Base-by-base conservation (phyloP, 768 basidiomycete species). In the Boletus sensibilis region DNA sequence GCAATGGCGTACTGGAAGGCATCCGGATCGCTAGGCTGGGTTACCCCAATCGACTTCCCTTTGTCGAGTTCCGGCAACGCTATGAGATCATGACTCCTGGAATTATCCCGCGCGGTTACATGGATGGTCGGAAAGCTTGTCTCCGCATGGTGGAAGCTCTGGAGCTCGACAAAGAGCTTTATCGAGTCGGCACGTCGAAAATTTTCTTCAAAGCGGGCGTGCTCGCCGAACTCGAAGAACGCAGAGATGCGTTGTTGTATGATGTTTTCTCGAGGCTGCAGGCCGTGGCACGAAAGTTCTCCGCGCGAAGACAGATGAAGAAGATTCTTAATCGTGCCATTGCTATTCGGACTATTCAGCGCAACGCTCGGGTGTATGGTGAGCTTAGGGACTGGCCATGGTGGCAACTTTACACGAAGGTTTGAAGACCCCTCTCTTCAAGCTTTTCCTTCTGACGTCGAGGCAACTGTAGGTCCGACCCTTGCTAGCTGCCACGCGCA, bases 121-220 rank as follows among this genome's bases (percentile, higher is more conserved):
- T 99, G 90, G 97, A 99, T 62, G 95, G 96, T 11, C 86, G 95
- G 8, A 94, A 95, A 69, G 94, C 97, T 2, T 96, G 91, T 64
- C 77, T 90, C 35, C 83, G 90, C 7, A 98, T 99, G 85, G 88
- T 97, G 34, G 86, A 87, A 55, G 84, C 90, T 5, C 78, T 98
- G 41, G 91, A 95, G 45, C 82, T 99, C 35, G 94, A 97, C 68
- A 85, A 88, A 46, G 77, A 82, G 4, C 79, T 86, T 20, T 97
- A 86, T 80, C 90, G 88, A 65, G 90, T 98, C 52, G 97, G 97
- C 7, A 93, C 92, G 0, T 96, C 94, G 37, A 99, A 99, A 75
- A 91, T 98, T 57, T 99, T 98, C 78, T 98, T 99, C 84, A 98
- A 98, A 69, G 95, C 97, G 2, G 95, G 96, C 4, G 93, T 97